Base-by-base conservation (phyloP, 2,329 filamentous ascomycete genomes). In the Decorospora gaudefroyi region DNA sequence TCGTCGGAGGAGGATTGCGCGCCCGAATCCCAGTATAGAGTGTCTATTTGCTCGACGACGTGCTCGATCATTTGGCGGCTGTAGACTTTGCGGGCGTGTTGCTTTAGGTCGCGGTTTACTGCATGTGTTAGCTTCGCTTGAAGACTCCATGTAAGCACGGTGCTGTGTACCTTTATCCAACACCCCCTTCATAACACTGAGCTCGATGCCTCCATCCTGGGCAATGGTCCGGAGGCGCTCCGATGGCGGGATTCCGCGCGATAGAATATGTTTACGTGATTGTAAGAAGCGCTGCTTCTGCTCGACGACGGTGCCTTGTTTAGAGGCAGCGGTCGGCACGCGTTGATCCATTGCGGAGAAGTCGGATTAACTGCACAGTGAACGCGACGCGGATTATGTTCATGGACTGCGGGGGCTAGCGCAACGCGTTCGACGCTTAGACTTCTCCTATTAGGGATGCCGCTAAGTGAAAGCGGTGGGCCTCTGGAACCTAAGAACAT, bases 1-100 rank as follows among this genome's bases (percentile, higher is more conserved):
- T 22, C 37, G 6, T 44, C 46, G 17, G 58, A 55, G n/a, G 51
- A 13, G 6, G 53, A 70, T 15, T 69, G 69, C 10, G 65, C 73
- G 4, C 72, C 76, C 1, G 72, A 71, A 28, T 74, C 71, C 67
- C 78, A 78, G 65, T 88, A 89, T 30, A 87, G 71, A 33, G 71
- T 70, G 67, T 87, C 84, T 28, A 90, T 82, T 71, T 90, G 86
- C 72, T 88, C 85, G 2, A 86, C 85, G 12, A 89, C 79, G 58
- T 87, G 84, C 23, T 85, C 79, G 37, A 79, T 82, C n/a, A 85
- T 84, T 56, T 86, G 83, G 0, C 84, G 79, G 11, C 83, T 78
- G 64, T 88, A 88, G 4, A 83, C 82, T 42, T 83, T 78, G 23
- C 80, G 80, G 19, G 78, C 78, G 64, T 90, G 86, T 55, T 85